Conservation (phyloP, 768 basidiomycete genomes). For the Mycena pura region DNA sequence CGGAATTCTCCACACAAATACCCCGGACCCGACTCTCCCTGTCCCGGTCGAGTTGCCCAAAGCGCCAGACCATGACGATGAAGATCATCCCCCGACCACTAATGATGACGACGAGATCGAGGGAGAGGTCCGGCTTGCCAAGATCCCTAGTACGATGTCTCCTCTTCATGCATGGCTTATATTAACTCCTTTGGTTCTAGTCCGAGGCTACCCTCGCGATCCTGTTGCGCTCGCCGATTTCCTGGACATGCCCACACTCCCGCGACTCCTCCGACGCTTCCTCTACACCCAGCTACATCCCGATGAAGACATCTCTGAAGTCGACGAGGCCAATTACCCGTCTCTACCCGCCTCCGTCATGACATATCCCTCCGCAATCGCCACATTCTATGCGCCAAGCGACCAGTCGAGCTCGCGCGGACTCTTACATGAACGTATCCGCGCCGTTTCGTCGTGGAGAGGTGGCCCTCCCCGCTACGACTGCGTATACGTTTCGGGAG, state of each 20-base stretch:
- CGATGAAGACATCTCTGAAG: conserved; percentile 1
- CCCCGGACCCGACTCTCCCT: conserved; percentile 28
- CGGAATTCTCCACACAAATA: conserved; percentile 17
- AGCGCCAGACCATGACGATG: conserved; percentile 3
- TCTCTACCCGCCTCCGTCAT: conserved; percentile 23
- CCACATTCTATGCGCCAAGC: conserved; percentile 46
- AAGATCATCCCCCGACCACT: too few species aligned
- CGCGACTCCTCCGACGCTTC: conserved; percentile 19
- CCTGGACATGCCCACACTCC: background rate
- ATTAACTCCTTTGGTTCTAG: conserved; percentile 13
- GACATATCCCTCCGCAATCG: conserved; percentile 37
- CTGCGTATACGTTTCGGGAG: conserved; percentile 34
- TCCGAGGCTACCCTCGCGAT: background rate
- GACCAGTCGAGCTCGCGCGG: conserved; percentile 38
- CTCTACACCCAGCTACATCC: conserved; percentile 34
- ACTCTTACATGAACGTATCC: conserved; percentile 38
- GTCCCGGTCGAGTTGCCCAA: conserved; percentile 19
- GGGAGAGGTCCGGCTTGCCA: background rate
- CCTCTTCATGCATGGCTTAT: too few species aligned
- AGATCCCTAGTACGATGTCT: too few species aligned
- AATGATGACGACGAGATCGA: background rate
- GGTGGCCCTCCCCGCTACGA: conserved; percentile 34
- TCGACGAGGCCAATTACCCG: conserved; percentile 14
- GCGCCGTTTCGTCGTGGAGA: conserved; percentile 35
- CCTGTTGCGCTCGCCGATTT: background rate